Conservation (phyloP, 2,329 filamentous ascomycete species). For the Byssothecium circinans region DNA sequence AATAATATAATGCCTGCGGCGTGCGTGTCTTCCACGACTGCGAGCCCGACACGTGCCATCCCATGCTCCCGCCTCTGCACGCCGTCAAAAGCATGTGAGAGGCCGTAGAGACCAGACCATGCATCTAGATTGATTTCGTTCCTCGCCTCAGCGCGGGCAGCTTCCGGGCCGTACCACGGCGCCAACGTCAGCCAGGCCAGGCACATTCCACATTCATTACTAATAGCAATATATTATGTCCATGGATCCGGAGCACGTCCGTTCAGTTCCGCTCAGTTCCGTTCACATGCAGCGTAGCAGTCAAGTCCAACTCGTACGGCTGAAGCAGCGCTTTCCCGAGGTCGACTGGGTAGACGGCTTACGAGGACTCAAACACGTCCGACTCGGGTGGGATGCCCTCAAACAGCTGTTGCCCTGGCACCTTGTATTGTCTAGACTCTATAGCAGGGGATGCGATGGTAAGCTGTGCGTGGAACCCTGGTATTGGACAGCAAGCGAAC, state of each 20-base stretch:
- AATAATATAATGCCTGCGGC: neutral
- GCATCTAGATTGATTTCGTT: neutral
- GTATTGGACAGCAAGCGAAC: constrained; percentile 1
- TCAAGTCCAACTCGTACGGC: neutral
- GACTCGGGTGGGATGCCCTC: no score
- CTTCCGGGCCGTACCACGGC: constrained; percentile 5
- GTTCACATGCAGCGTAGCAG: no score
- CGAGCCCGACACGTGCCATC: constrained; percentile 23
- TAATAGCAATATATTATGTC: neutral
- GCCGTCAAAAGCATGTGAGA: neutral
- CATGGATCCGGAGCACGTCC: no score
- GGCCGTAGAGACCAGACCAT: neutral
- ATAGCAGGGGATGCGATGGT: no score
- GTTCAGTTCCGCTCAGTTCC: no score
- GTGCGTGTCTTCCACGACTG: constrained; percentile 17
- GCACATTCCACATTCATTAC: neutral
- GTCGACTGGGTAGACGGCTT: no score
- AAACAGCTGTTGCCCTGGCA: no score
- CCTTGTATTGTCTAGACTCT: no score
- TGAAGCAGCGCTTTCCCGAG: no score
- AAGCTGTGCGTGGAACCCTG: neutral
- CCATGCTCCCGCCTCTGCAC: constrained; percentile 10
- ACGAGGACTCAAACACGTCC: neutral
- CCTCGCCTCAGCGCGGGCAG: constrained; percentile 8
- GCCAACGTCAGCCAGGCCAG: constrained; percentile 1